These are phyloP conservation scores for Aspergillus pseudonomiae DNA, from an alignment of 2,329 filamentous ascomycete genomes.

Conservation along the genomic window DNA sequence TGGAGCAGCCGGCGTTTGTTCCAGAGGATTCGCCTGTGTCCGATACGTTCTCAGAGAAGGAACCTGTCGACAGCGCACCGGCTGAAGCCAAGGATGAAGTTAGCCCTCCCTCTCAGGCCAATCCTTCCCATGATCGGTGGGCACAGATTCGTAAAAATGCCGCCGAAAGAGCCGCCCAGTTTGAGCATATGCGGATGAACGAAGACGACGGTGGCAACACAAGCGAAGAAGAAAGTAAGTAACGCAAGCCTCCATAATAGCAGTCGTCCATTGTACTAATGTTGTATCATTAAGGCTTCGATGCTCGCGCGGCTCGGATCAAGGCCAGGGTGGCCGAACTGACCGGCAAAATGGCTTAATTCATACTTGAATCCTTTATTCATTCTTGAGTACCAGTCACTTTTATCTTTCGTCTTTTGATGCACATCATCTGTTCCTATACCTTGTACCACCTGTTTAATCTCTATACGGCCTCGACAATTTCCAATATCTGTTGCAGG, in stretches of 20 bases:
- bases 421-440: slow-evolving; percentile 14
- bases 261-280: slow-evolving; percentile 27
- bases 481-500: background rate
- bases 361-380: background rate
- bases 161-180: slow-evolving; percentile 72
- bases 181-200: slow-evolving; percentile 66
- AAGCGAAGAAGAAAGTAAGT: slow-evolving; percentile 93
- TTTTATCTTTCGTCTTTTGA: slow-evolving; percentile 7
- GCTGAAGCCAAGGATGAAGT: slow-evolving; percentile 6
- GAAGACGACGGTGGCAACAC: slow-evolving; percentile 80
- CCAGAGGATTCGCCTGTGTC: slow-evolving; percentile 55
- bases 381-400: background rate
- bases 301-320: slow-evolving; percentile 94
- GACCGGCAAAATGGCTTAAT: slow-evolving; percentile 71
- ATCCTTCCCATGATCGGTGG: slow-evolving; percentile 76
- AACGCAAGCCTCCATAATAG: background rate
- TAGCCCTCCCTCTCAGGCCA: slow-evolving; percentile 7
- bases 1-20: slow-evolving; percentile 82
- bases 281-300: slow-evolving; percentile 68
- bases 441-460: slow-evolving; percentile 13
- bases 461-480: slow-evolving; percentile 6
- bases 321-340: slow-evolving; percentile 95
- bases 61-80: slow-evolving; percentile 11
- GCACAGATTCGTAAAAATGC: slow-evolving; percentile 95
- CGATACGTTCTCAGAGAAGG: slow-evolving; percentile 20